Evolutionary conservation across 805 yeast species (phyloP).

Genomic region (Tetrapisispora phaffii): DNA sequence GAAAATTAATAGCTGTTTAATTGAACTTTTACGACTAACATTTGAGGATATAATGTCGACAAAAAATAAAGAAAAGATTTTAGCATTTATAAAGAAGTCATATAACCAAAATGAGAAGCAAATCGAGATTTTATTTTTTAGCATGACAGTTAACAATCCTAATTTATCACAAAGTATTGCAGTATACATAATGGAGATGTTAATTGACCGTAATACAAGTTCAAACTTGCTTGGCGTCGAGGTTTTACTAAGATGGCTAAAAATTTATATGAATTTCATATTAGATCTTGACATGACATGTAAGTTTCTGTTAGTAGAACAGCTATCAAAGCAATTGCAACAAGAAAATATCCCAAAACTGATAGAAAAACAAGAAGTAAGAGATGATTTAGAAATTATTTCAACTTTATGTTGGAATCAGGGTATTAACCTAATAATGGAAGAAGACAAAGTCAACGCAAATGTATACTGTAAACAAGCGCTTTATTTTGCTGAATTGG

Average conservation of each 20-base stretch:
- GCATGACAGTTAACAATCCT: background rate
- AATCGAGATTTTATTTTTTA: slow-evolving; percentile 11
- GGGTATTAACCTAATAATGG: slow-evolving; percentile 26
- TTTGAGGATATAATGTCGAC: slow-evolving; percentile 20
- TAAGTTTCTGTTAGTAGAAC: background rate
- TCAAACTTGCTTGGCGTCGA: slow-evolving; percentile 6
- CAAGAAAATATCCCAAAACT: too few relatives aligned
- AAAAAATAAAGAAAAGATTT: slow-evolving; percentile 15
- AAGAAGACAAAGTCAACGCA: slow-evolving; percentile 16
- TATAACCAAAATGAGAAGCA: slow-evolving; percentile 7
- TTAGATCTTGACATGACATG: background rate
- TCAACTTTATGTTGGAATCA: slow-evolving; percentile 33
- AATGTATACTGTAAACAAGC: slow-evolving; percentile 25
- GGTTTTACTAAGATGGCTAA: background rate
- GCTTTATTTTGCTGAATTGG: slow-evolving; percentile 20
- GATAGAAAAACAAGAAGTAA: background rate
- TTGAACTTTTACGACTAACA: slow-evolving; percentile 16
- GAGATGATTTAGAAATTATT: slow-evolving; percentile 31
- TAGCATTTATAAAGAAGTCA: slow-evolving; percentile 15
- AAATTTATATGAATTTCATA: background rate
- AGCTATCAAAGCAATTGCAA: background rate
- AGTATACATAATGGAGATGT: slow-evolving; percentile 9
- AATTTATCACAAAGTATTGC: slow-evolving; percentile 14
- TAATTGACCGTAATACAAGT: slow-evolving; percentile 21
- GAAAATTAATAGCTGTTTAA: slow-evolving; percentile 14